Evolutionary conservation across 2,329 filamentous ascomycete genomes (phyloP), one percentile per base, ranked within the genome.

Genomic region (Aaosphaeria pasadenensis): DNA sequence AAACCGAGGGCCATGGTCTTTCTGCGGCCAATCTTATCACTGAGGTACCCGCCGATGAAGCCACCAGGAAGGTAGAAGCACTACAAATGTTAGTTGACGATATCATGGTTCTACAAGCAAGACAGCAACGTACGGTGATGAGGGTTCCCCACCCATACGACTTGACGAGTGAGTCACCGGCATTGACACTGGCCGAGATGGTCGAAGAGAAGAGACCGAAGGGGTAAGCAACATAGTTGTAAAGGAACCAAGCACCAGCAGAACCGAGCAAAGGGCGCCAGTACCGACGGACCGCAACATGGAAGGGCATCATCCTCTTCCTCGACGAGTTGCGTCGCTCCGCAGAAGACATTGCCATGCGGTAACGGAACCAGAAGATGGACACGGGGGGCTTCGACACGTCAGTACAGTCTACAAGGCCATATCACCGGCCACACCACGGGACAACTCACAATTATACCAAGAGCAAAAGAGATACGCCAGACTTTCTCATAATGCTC

Each of bases 121-220:
- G 35, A n/a, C n/a, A 30, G 11, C 13, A n/a, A 42, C 32, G 11
- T n/a, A 40, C 33, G 42, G 61, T 60, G 45, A 58, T 51, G 17
- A 57, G 39, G n/a, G 51, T 50, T 39, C 58, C 59, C 57, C 59
- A 61, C 17, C 60, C 60, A 17, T 56, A 53, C 7, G 42, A 55
- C 41, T 62, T 57, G 6, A 61, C 48, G 1, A 62, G 53, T 5
- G 54, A 53, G 33, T 61, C 52, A 7, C 46, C 46, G 1, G 60
- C 54, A 13, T 57, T 58, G 17, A 64, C 53, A 5, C 50, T 49
- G 5, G 56, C 48, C 3, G 54, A 73, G 48, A 82, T 81, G 24
- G 77, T 79, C 0, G 76, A 77, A 47, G 74, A 76, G 60, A 82
- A 82, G 30, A 82, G 72, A 6, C 77, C 78, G 51, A 81, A 81